Conservation (phyloP, 1,284 basidiomycete genomes). For the Fomitopsis pinicola region DNA sequence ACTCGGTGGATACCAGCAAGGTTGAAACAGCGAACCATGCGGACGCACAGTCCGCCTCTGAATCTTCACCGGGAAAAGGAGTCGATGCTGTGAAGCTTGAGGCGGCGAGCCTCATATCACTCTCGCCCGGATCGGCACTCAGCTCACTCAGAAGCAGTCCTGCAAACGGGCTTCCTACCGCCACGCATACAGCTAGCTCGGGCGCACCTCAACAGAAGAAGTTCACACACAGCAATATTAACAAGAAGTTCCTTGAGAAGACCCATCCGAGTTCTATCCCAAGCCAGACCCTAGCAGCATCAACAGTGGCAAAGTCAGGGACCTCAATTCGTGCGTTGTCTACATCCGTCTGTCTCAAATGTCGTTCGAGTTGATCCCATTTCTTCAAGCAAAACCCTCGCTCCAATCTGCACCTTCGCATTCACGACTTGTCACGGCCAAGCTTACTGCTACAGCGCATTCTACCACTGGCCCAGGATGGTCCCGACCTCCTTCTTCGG, state of each 20-base stretch:
- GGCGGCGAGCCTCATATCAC: conserved; percentile 23
- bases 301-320: conserved; percentile 43
- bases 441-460: conserved; percentile 66
- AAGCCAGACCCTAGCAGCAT: conserved; percentile 35
- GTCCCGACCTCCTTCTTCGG: conserved; percentile 74
- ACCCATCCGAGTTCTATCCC: conserved; percentile 48
- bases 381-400: conserved; percentile 47
- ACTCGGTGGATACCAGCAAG: conserved; percentile 40
- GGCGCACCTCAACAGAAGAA: conserved; percentile 67
- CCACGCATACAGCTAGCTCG: conserved; percentile 20
- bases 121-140: conserved; percentile 21
- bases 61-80: not conserved
- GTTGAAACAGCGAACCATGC: conserved; percentile 19
- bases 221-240: conserved; percentile 85
- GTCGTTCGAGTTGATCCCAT: conserved; percentile 1
- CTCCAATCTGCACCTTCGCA: conserved; percentile 55
- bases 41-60: not conserved
- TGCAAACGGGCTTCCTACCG: conserved; percentile 15
- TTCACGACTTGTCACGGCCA: conserved; percentile 79
- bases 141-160: conserved; percentile 19
- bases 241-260: conserved; percentile 92
- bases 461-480: conserved; percentile 61
- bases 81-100: conserved; percentile 2
- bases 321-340: conserved; percentile 46
- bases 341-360: conserved; percentile 7